phyloP scores from a whole-genome alignment of 257 asterid genomes.

The Solanum raphanifolium region DNA sequence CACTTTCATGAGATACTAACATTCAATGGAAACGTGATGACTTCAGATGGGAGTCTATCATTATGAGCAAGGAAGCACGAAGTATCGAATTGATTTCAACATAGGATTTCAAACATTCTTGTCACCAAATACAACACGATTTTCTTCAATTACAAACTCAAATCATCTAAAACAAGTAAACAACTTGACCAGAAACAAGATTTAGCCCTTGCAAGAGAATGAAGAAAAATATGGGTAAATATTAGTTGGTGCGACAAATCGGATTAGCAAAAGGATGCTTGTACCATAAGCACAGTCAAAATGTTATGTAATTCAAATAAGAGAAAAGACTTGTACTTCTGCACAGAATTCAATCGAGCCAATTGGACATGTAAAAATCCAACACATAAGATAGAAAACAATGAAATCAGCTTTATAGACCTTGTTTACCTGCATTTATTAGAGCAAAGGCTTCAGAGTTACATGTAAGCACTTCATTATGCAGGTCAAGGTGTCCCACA shows the following conservation, averaged over 20 bases:
- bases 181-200: background rate
- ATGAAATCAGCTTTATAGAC: constrained; percentile 17
- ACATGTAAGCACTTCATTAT: constrained; percentile 58
- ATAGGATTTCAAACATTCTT: background rate
- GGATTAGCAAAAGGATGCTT: background rate
- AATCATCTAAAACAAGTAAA: background rate
- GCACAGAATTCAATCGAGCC: background rate
- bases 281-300: background rate
- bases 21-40: background rate
- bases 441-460: constrained; percentile 58
- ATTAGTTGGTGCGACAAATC: background rate
- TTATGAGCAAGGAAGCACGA: background rate
- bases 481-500: constrained; percentile 42
- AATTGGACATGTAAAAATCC: background rate
- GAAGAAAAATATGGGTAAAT: background rate
- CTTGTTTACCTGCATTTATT: constrained; percentile 57
- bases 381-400: background rate
- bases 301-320: background rate
- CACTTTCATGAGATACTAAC: background rate
- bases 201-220: background rate
- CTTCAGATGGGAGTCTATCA: background rate
- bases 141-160: background rate
- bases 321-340: background rate
- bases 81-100: background rate
- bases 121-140: background rate